These are phyloP conservation scores for Colletotrichum kahawae DNA, from an alignment of 2,329 filamentous ascomycete species.

Conservation along the genomic window DNA sequence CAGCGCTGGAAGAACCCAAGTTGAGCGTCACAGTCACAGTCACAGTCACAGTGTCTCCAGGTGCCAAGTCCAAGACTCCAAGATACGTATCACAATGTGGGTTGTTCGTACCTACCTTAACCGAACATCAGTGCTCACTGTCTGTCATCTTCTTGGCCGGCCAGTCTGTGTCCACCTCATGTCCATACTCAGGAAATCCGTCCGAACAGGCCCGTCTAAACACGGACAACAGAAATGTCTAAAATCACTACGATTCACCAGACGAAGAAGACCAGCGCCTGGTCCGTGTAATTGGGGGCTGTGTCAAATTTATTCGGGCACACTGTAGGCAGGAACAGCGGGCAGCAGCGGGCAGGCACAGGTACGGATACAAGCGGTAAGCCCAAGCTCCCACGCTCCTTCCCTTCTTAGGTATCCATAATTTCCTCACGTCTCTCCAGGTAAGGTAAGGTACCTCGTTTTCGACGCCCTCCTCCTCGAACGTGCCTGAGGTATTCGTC, in stretches of 20 bases:
- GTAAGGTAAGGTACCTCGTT: not conserved
- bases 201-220: not conserved
- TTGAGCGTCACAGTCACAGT: too few species aligned
- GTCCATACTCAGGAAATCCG: not conserved
- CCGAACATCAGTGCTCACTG: not conserved
- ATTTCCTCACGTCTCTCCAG: not conserved
- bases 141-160: not conserved
- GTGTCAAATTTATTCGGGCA: not conserved
- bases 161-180: not conserved
- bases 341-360: not conserved
- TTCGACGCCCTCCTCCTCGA: not conserved
- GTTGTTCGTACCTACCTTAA: not conserved
- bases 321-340: not conserved
- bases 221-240: not conserved
- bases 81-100: not conserved
- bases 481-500: not conserved
- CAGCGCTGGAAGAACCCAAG: not conserved
- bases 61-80: not conserved
- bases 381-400: not conserved
- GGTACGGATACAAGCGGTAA: too few species aligned
- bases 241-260: not conserved
- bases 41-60: not conserved
- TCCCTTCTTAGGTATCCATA: not conserved
- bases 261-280: not conserved
- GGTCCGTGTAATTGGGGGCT: not conserved